Percentiles rank a stretch among this genome's conserved stretches.
Evolutionary conservation across 352 stramenopile genomes (phyloP).

Genomic region (Peronospora belbahrii): DNA sequence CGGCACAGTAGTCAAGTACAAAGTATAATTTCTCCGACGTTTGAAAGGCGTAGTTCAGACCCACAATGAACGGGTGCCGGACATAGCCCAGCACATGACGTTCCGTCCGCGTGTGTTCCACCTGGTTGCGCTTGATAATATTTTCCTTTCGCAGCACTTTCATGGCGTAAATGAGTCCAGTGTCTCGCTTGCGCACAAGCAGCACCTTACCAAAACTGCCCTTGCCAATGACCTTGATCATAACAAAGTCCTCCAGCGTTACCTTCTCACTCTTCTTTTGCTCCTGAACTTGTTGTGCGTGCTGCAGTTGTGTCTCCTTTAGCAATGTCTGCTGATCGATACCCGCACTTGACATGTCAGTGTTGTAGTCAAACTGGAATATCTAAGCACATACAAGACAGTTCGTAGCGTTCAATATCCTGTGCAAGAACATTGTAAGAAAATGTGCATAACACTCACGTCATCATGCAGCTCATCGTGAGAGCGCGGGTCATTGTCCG

Average conservation of each 20-base stretch:
- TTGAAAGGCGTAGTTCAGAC: slow-evolving; percentile 94
- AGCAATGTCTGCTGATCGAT: slow-evolving; percentile 43
- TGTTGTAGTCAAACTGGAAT: slow-evolving; percentile 70
- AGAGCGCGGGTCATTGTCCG: slow-evolving; percentile 45
- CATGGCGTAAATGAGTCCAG: slow-evolving; percentile 93
- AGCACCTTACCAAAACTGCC: slow-evolving; percentile 95
- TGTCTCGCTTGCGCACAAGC: slow-evolving; percentile 91
- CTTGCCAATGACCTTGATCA: slow-evolving; percentile 96
- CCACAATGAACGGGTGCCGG: slow-evolving; percentile 96
- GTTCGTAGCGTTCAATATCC: background rate
- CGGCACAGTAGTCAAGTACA: slow-evolving; percentile 97
- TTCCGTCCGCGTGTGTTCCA: slow-evolving; percentile 98
- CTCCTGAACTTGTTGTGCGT: slow-evolving; percentile 31
- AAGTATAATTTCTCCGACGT: slow-evolving; percentile 97
- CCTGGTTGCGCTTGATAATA: slow-evolving; percentile 98
- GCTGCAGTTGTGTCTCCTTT: slow-evolving; percentile 40
- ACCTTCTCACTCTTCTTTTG: slow-evolving; percentile 69
- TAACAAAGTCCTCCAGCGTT: slow-evolving; percentile 89
- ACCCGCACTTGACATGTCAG: slow-evolving; percentile 32
- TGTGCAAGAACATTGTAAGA: background rate
- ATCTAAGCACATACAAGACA: slow-evolving; percentile 25
- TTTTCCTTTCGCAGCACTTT: slow-evolving; percentile 99
- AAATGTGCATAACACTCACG: slow-evolving; percentile 18
- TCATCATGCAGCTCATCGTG: slow-evolving; percentile 49
- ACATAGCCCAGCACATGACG: slow-evolving; percentile 95